Percentiles rank a stretch among this genome's conserved stretches.
These are phyloP conservation scores for Acanthamoeba castellanii DNA, from an alignment of 208 protist genomes.

Conservation along the genomic window DNA sequence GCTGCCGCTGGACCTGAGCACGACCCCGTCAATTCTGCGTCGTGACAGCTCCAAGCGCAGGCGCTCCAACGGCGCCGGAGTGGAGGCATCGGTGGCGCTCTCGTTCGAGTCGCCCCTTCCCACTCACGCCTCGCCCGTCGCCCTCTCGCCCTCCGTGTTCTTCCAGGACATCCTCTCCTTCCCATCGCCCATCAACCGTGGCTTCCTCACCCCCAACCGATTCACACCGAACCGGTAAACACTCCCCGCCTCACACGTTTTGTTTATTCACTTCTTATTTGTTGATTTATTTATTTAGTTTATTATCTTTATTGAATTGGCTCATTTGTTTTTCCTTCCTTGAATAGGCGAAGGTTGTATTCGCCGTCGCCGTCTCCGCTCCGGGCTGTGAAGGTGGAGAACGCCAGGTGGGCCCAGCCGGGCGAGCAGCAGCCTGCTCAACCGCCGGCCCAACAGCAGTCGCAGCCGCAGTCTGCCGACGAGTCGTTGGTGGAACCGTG, in stretches of 20 bases:
- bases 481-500: background rate
- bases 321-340: no score
- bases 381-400: background rate
- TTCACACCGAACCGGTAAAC: background rate
- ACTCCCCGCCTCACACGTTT: background rate
- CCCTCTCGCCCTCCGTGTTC: background rate
- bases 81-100: no score
- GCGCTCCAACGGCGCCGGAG: background rate
- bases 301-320: no score
- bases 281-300: no score
- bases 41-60: background rate
- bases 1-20: background rate
- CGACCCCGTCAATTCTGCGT: background rate
- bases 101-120: background rate
- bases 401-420: background rate
- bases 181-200: background rate
- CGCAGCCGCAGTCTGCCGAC: background rate
- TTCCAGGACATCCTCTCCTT: conserved; percentile 2
- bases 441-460: background rate
- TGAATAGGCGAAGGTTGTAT: background rate
- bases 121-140: background rate
- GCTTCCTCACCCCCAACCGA: background rate
- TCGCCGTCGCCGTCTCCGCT: conserved; percentile 5
- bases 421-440: background rate
- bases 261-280: no score